Evolutionary conservation across 768 basidiomycete genomes (phyloP).

Genomic region (Phaeolepiota aurea): DNA sequence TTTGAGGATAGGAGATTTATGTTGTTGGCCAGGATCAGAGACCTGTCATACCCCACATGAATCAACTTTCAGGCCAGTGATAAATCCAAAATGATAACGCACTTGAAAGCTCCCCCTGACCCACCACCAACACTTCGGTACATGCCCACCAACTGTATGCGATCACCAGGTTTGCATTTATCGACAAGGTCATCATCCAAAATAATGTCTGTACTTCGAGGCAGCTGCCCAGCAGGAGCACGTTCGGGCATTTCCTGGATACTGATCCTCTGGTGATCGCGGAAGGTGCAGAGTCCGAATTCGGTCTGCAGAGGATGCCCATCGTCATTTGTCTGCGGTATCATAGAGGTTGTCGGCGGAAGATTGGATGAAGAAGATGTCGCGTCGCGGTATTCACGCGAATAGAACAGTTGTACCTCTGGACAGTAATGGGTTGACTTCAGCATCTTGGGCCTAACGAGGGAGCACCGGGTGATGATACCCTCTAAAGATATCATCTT

Average conservation of each 20-base stretch:
- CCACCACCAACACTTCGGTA: conserved; percentile 94
- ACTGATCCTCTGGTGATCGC: conserved; percentile 94
- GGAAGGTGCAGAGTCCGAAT: conserved; percentile 85
- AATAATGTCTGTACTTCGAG: conserved; percentile 92
- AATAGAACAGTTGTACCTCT: conserved; percentile 76
- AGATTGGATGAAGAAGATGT: conserved; percentile 80
- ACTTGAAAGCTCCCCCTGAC: conserved; percentile 92
- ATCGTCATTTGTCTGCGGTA: conserved; percentile 89
- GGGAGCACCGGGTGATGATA: conserved; percentile 95
- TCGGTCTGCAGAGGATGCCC: conserved; percentile 84
- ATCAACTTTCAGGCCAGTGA: too few relatives aligned
- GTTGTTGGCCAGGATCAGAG: conserved; percentile 90
- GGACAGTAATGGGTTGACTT: conserved; percentile 94
- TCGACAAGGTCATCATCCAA: conserved; percentile 96
- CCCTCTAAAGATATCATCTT: conserved; percentile 98
- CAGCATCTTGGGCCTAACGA: conserved; percentile 98
- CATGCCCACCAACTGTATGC: conserved; percentile 92
- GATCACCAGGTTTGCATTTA: conserved; percentile 95
- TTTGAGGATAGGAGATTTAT: conserved; percentile 93
- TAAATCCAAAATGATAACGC: conserved; percentile 15
- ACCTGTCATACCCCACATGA: too few relatives aligned
- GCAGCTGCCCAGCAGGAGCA: conserved; percentile 93
- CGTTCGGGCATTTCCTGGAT: conserved; percentile 99
- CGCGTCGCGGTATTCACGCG: conserved; percentile 88
- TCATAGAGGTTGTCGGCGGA: conserved; percentile 78